Evolutionary conservation across 257 asterid species (phyloP).

Genomic region (Craterostigma plantagineum): DNA sequence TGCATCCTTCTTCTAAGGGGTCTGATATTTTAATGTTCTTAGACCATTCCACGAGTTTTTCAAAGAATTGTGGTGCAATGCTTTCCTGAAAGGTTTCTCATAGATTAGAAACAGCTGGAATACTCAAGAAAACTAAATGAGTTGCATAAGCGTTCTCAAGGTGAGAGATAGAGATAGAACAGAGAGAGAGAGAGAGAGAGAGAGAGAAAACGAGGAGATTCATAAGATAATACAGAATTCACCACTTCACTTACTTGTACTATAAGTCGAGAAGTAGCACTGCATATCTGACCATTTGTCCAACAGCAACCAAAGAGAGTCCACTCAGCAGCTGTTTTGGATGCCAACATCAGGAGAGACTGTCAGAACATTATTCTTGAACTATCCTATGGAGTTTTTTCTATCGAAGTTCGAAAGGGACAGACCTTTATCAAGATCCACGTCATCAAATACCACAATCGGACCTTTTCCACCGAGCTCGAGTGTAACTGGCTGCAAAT

Average conservation of each 20-base stretch:
- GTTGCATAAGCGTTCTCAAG: no score
- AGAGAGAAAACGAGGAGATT: not conserved
- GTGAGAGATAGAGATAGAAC: no score
- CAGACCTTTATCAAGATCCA: conserved; percentile 85
- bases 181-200: conserved; percentile 1
- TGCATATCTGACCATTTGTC: conserved; percentile 99
- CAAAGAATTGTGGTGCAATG: conserved; percentile 59
- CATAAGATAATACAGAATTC: not conserved
- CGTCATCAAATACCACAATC: conserved; percentile 82
- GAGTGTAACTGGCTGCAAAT: conserved; percentile 76
- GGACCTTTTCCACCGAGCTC: conserved; percentile 99
- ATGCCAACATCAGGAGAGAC: conserved; percentile 1
- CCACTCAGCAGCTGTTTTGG: conserved; percentile 79
- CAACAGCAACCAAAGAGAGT: conserved; percentile 93
- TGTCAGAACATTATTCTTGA: not conserved
- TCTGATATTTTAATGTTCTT: conserved; percentile 62
- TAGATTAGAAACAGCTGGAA: conserved; percentile 9
- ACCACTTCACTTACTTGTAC: conserved; percentile 50
- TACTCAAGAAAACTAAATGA: no score
- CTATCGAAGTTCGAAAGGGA: conserved; percentile 5
- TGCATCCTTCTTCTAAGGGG: conserved; percentile 81
- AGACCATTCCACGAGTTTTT: conserved; percentile 73
- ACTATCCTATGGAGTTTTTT: no score
- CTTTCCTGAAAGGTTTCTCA: conserved; percentile 40
- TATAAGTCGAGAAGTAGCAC: conserved; percentile 95